These are phyloP conservation scores for Diaporthe sp. DNA, from an alignment of 2,329 filamentous ascomycete species.

Conservation along the genomic window DNA sequence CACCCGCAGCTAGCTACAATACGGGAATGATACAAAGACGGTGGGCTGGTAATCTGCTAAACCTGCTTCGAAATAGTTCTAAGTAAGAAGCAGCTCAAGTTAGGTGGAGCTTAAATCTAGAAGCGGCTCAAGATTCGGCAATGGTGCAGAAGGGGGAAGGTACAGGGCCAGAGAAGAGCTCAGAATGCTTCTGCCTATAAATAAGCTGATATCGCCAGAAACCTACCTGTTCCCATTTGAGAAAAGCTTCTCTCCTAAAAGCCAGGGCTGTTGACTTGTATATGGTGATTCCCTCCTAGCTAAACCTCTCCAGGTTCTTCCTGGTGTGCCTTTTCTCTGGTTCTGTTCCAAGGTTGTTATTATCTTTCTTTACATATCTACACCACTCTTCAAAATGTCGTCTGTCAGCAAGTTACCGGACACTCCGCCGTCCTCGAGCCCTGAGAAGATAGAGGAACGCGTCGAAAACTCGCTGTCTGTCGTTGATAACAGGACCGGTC, in stretches of 20 bases:
- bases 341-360: neutral
- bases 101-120: neutral
- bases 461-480: neutral
- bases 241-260: neutral
- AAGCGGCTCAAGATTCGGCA: neutral
- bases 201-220: too few relatives aligned
- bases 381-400: neutral
- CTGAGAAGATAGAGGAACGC: neutral
- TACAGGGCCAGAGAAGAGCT: neutral
- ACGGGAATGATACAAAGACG: neutral
- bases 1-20: neutral
- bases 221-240: too few relatives aligned
- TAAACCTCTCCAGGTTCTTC: too few relatives aligned
- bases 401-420: neutral
- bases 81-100: neutral
- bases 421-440: too few relatives aligned
- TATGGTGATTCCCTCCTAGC: too few relatives aligned
- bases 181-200: neutral
- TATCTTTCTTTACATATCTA: neutral
- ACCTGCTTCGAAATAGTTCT: neutral
- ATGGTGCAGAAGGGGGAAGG: neutral
- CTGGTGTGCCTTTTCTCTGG: too few relatives aligned
- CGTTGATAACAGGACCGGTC: slow-evolving; percentile 3
- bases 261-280: neutral
- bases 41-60: neutral